phyloP scores from a whole-genome alignment of 2,329 filamentous ascomycete species.

The Dactylella cylindrospora region DNA sequence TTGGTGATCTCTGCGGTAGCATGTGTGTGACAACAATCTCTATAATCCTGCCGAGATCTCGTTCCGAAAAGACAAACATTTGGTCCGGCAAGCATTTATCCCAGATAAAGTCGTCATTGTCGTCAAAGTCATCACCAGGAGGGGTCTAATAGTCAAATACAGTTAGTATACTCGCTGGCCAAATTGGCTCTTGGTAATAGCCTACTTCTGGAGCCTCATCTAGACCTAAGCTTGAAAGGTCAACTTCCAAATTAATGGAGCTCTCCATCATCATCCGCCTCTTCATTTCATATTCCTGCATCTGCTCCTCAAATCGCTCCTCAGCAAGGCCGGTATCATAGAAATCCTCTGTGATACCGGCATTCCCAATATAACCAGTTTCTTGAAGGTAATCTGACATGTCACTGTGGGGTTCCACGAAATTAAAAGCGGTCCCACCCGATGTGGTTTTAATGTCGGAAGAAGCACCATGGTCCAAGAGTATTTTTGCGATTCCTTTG shows the following conservation, averaged over 20 bases:
- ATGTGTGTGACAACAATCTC: constrained; percentile 97
- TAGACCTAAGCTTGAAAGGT: constrained; percentile 89
- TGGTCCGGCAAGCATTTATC: constrained; percentile 91
- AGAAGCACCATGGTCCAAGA: constrained; percentile 92
- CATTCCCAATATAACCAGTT: constrained; percentile 87
- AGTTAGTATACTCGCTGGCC: constrained; percentile 1
- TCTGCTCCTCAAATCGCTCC: constrained; percentile 92
- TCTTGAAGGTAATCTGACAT: constrained; percentile 94
- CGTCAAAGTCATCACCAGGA: constrained; percentile 79
- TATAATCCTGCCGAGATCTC: constrained; percentile 84
- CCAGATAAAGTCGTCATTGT: constrained; percentile 95
- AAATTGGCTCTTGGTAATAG: constrained; percentile 20
- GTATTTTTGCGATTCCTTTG: constrained; percentile 88
- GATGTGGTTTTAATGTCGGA: constrained; percentile 92
- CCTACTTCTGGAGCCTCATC: constrained; percentile 90
- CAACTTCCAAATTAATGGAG: constrained; percentile 92
- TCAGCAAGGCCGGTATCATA: constrained; percentile 90
- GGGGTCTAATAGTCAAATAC: constrained; percentile 50
- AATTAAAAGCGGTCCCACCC: constrained; percentile 91
- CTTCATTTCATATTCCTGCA: constrained; percentile 94
- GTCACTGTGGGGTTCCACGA: constrained; percentile 90
- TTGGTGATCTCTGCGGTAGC: constrained; percentile 90
- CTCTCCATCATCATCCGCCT: constrained; percentile 99
- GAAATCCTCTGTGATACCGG: constrained; percentile 81
- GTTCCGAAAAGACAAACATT: constrained; percentile 99